Conservation (phyloP, 352 stramenopile species). For the Globisporangium sylvaticum region DNA sequence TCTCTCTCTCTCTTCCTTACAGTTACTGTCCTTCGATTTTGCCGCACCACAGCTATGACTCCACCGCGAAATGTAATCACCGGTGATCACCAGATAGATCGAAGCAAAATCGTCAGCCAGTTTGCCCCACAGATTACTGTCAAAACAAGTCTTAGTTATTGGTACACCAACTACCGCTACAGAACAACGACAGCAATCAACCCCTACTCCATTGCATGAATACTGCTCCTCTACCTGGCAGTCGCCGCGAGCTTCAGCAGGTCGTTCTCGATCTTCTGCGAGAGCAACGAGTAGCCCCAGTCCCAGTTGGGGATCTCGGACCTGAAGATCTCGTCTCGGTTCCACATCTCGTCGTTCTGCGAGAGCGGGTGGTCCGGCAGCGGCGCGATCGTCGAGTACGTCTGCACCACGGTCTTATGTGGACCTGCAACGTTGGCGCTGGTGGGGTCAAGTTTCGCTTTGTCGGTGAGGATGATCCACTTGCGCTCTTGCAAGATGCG, state of each 20-base stretch:
- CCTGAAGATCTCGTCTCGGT: not conserved
- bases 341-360: not conserved
- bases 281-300: conserved; percentile 1
- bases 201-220: no score
- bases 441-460: not conserved
- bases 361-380: conserved; percentile 2
- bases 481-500: conserved; percentile 13
- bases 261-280: conserved; percentile 12
- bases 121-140: no score
- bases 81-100: no score
- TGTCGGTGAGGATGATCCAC: conserved; percentile 7
- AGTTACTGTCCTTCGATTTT: no score
- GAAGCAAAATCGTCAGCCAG: no score
- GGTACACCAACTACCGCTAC: no score
- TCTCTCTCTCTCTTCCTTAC: no score
- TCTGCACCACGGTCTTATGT: conserved; percentile 3
- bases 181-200: no score
- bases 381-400: conserved; percentile 13
- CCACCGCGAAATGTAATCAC: no score
- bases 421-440: not conserved
- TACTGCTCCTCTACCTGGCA: not conserved
- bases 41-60: no score
- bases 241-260: not conserved
- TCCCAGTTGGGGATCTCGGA: conserved; percentile 7
- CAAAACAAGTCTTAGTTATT: no score